Evolutionary conservation across 2,329 filamentous ascomycete genomes (phyloP), one percentile per base, ranked within the genome.

Genomic region (Cladophialophora psammophila): DNA sequence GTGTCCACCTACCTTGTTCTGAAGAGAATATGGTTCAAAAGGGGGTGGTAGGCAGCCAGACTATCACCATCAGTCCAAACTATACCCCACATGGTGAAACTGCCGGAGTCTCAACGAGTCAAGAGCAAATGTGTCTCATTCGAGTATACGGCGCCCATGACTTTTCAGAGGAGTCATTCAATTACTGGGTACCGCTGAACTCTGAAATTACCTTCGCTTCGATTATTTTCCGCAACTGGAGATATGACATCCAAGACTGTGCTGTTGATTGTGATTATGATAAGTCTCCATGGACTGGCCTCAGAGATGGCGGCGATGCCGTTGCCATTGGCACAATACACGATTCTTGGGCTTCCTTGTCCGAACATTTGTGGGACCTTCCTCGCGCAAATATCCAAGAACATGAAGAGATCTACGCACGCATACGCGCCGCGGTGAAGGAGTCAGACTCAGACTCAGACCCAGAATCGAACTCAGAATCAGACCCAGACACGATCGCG

Each of bases 161-260:
- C 15, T 3, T 45, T 10, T 13, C 53, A 5, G 5, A 18, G 1
- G 26, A 71, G 15, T 20, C 34, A 1, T 74, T 74, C 50, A 67
- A 65, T 2, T 77, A 72, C 58, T 77, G 75, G 76, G 60, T 69
- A 3, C 64, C 70, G 9, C 70, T 68, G 18, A 40, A 67, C 12
- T 74, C 72, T 10, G 15, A 54, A 9, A 40, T 55, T 18, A 69
- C 73, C 2, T 34, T 74, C 18, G 69, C 56, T 1, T 71, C 70
- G 12, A 65, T 76, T 15, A 9, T 73, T 8, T 74, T 72, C 66
- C 75, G 73, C 50, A 71, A 71, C 63, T 76, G 74, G 75, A 66
- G 72, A n/a, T 64, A 48, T 61, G 3, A 31, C 8, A n/a, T 56
- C 7, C 60, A 63, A 26, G 13, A 35, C 4, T 2, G 6, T 12